Evolutionary conservation across 2,329 filamentous ascomycete species (phyloP), one percentile per base, ranked within the genome.

Genomic region (Ceratocystis cubensis): DNA sequence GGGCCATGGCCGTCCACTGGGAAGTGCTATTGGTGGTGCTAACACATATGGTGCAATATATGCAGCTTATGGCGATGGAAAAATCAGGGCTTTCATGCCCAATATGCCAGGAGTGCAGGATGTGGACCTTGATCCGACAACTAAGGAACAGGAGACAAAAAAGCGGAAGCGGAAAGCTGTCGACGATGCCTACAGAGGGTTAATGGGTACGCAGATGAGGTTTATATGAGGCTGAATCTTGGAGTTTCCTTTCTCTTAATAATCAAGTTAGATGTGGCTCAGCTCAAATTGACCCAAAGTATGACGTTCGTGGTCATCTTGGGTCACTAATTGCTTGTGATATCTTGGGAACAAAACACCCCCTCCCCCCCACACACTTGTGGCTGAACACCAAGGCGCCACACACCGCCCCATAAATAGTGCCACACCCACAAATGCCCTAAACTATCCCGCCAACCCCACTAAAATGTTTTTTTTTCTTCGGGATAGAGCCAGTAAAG

Each of bases 61-160:
- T 75, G 94, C 90, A 65, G 88, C 86, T 1, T 91, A 96, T 72
- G 80, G 87, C 2, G 91, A 96, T 73, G 93, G 93, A 0, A 87
- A 87, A 64, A 93, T 97, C 67, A 82, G 88, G 57, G 83, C 84
- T 3, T 96, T 93, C 91, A 80, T 81, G 70, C 88, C 89, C 1
- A 77, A 78, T 45, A 75, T 84, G 5, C 75, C 78, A 0, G 70
- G 84, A 63, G 79, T 78, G 13, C 78, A 80, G 46, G 76, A 78
- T 13, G 78, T 79, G 2, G 75, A 77, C 17, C 72, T 74, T 3
- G 75, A 74, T 28, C 73, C 74, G 6, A 75, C 20, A 41, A 50
- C 53, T 45, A 50, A 81, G 25, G 77, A 79, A 20, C 25, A 33
- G 7, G 76, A 76, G 25, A 75, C 74, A 0, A 82, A 80, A 69